Conservation (phyloP, 2,329 filamentous ascomycete species). For the Aspergillaceae sp. region DNA sequence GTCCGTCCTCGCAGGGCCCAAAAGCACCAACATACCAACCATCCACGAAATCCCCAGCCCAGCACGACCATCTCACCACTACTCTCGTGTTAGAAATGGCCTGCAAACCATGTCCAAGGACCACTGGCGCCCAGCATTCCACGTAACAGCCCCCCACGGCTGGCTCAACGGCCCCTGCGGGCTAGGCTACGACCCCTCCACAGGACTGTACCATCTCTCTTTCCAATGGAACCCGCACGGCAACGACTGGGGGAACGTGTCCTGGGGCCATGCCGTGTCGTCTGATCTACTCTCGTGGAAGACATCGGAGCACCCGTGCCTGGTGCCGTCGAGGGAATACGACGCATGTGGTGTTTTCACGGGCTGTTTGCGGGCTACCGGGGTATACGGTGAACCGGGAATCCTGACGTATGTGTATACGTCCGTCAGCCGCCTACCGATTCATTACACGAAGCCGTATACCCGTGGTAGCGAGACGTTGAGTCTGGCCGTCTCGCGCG, state of each 20-base stretch:
- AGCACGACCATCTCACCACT: too few relatives aligned
- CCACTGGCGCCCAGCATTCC: conserved; percentile 25
- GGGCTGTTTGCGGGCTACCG: conserved; percentile 28
- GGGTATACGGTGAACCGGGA: conserved; percentile 15
- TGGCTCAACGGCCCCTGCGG: conserved; percentile 42
- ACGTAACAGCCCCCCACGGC: conserved; percentile 28
- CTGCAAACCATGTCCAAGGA: not conserved
- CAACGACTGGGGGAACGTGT: conserved; percentile 36
- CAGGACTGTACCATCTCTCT: conserved; percentile 33
- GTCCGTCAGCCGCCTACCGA: conserved; percentile 31
- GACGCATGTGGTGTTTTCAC: conserved; percentile 37
- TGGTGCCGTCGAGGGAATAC: conserved; percentile 28
- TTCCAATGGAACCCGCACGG: conserved; percentile 39
- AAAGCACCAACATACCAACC: not conserved
- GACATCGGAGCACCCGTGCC: conserved; percentile 16
- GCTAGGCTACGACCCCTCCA: conserved; percentile 31
- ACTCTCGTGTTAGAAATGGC: not conserved
- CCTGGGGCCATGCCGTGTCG: conserved; percentile 35
- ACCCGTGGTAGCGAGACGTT: conserved; percentile 28
- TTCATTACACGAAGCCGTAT: conserved; percentile 35
- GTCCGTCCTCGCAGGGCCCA: conserved; percentile 5
- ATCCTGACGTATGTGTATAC: conserved; percentile 34
- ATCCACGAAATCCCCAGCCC: not conserved
- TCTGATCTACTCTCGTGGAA: conserved; percentile 33
- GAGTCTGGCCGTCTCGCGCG: conserved; percentile 30